Base-by-base conservation (phyloP, 495 filamentous ascomycete genomes). In the Neurospora sp. region DNA sequence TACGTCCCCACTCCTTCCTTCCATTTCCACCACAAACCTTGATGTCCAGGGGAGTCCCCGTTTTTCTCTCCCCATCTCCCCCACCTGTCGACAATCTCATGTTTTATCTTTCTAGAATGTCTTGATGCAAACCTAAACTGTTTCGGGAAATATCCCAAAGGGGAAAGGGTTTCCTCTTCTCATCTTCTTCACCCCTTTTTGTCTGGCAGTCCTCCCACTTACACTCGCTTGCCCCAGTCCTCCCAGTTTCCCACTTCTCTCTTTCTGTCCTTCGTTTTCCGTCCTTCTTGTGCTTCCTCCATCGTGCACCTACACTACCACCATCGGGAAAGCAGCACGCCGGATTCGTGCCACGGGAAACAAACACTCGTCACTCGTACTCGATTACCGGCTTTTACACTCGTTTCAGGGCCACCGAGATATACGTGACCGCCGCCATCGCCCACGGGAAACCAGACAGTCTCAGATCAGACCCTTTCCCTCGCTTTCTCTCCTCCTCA, bases 131-230 rank as follows among this genome's bases (percentile, higher is more conserved):
- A 8, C 42, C 70, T 69, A 71, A 53, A 59, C 39, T 44, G 46
- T 31, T 68, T 46, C 53, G 27, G 53, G 53, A 61, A 61, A 35
- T 61, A 35, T 61, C 53, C 27, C 53, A 61, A 31, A 61, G 16
- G 48, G 48, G 48, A 61, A 61, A 61, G 22, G 48, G 35, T 46
- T 38, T 48, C 14, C 18, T 40, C 68, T 69, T 73, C n/a, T 72
- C 4, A 27, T 53, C 20, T 69, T 73, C 71, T 69, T 73, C 72
- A 66, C 37, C 16, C 38, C 40, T 40, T 72, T 61, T 40, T 38
- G 11, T 37, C 12, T 12, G 8, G 38, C 16, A 68, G 14, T 74
- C 42, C n/a, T 41, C 31, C 39, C 31, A 22, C 14, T 69, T 37
- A 31, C 10, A 31, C 48, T 66, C 40, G 12, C 20, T 70, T 70